Evolutionary conservation across 2,329 filamentous ascomycete species (phyloP), one percentile per base, ranked within the genome.

Genomic region (Tolypocladium capitatum): DNA sequence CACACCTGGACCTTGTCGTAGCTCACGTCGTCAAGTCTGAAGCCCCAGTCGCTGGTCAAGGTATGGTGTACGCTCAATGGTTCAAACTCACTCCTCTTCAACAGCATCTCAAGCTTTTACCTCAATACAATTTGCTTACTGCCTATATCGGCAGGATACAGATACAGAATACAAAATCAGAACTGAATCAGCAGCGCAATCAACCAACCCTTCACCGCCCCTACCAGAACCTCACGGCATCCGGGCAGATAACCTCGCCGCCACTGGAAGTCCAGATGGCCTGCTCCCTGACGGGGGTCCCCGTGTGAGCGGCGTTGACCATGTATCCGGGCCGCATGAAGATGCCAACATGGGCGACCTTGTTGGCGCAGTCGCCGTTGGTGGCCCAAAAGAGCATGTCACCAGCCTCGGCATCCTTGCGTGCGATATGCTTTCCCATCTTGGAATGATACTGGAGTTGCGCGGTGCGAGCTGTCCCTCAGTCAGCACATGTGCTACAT

Each of bases 41-140:
- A 64, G 0, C 63, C 61, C 58, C 60, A 64, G 38, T 59, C 49
- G 5, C 51, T 51, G 0, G 56, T 53, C 18, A 67, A 57, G n/a
- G n/a, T n/a, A n/a, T n/a, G n/a, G n/a, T n/a, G n/a, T n/a, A n/a
- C n/a, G n/a, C n/a, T n/a, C n/a, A n/a, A n/a, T n/a, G n/a, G n/a
- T n/a, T n/a, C n/a, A n/a, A n/a, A n/a, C n/a, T n/a, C n/a, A n/a
- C n/a, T n/a, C n/a, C n/a, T n/a, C n/a, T n/a, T n/a, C n/a, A n/a
- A n/a, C n/a, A n/a, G n/a, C n/a, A n/a, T n/a, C n/a, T n/a, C n/a
- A n/a, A n/a, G n/a, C n/a, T n/a, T n/a, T n/a, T n/a, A n/a, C n/a
- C n/a, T n/a, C n/a, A n/a, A n/a, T n/a, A n/a, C n/a, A n/a, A n/a
- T n/a, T n/a, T n/a, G n/a, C n/a, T n/a, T n/a, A n/a, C n/a, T n/a